Percentiles rank a stretch among this genome's conserved stretches.
phyloP scores from a whole-genome alignment of 1,284 basidiomycete genomes.

The Sanghuangporus sanghuang region DNA sequence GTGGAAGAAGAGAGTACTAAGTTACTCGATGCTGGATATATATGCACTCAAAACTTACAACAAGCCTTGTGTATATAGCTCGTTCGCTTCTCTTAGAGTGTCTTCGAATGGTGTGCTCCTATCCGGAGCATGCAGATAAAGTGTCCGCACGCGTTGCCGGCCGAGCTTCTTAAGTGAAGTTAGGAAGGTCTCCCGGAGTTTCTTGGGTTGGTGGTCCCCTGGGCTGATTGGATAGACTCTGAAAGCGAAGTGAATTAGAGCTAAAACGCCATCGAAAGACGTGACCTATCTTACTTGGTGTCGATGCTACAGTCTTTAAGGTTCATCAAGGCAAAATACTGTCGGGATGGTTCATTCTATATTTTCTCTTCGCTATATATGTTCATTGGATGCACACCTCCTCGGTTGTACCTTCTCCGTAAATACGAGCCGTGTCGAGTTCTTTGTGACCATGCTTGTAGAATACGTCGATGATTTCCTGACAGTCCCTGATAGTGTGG shows the following conservation, averaged over 20 bases:
- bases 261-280: background rate
- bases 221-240: conserved; percentile 40
- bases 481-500: conserved; percentile 32
- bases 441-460: conserved; percentile 38
- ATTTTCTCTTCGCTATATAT: background rate
- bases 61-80: conserved; percentile 37
- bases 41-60: conserved; percentile 32
- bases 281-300: conserved; percentile 35
- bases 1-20: background rate
- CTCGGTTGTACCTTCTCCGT: conserved; percentile 48
- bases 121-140: conserved; percentile 47
- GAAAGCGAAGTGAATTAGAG: background rate
- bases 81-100: conserved; percentile 38
- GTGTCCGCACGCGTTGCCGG: conserved; percentile 35
- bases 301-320: conserved; percentile 40
- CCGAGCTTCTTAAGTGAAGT: conserved; percentile 34
- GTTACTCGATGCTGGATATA: background rate
- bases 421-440: conserved; percentile 46
- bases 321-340: conserved; percentile 41
- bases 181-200: conserved; percentile 33
- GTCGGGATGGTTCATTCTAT: background rate
- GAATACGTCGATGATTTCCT: conserved; percentile 43
- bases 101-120: conserved; percentile 25
- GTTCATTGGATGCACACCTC: conserved; percentile 27
- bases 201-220: conserved; percentile 34